Evolutionary conservation across 129 eudicot genomes (phyloP).

Genomic region (Ambrosia artemisiifolia): DNA sequence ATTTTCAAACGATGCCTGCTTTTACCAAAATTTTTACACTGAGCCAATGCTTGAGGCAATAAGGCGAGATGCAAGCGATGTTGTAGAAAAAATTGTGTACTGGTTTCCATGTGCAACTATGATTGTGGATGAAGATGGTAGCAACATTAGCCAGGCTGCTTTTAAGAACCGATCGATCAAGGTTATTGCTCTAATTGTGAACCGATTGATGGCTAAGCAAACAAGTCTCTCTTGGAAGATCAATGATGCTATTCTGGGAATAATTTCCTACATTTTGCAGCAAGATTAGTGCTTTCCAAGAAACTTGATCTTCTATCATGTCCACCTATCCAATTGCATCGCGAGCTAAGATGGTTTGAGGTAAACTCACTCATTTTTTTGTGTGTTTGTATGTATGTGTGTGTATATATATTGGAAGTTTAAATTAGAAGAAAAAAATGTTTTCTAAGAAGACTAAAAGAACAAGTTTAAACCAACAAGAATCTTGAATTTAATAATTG

Average conservation of each 20-base stretch:
- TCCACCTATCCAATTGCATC: background rate
- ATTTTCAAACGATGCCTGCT: background rate
- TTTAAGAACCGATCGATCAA: background rate
- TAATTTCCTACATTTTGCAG: constrained; percentile 1
- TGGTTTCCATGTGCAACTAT: background rate
- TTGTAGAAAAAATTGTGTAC: background rate
- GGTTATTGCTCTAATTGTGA: too few relatives aligned
- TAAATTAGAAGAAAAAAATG: too few relatives aligned
- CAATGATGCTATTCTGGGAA: background rate
- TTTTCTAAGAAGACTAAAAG: too few relatives aligned
- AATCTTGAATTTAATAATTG: too few relatives aligned
- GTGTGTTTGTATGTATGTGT: too few relatives aligned
- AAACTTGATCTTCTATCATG: background rate
- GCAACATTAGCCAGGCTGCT: background rate
- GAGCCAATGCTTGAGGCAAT: background rate
- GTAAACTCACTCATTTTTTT: background rate
- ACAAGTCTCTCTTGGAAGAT: background rate
- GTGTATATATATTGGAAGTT: too few relatives aligned
- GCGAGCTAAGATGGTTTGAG: background rate
- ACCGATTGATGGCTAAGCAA: too few relatives aligned
- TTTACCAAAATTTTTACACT: background rate
- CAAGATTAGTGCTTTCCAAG: background rate
- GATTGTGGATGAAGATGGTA: background rate
- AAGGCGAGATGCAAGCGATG: constrained; percentile 3
- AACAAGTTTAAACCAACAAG: too few relatives aligned